phyloP scores from a whole-genome alignment of 257 asterid species.

The Ilex asprella region DNA sequence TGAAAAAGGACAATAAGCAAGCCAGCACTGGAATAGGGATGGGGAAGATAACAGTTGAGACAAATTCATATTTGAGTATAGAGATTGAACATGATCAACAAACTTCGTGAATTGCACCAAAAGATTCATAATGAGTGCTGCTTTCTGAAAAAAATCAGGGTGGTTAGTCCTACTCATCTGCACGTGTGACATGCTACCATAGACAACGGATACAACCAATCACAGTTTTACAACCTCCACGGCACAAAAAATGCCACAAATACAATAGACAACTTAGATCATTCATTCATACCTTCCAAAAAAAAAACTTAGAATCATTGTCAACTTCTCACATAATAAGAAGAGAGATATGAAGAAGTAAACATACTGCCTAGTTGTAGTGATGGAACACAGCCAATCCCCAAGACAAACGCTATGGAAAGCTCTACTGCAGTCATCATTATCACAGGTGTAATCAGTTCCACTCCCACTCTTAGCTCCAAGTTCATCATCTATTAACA shows the following conservation, averaged over 20 bases:
- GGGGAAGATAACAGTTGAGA: not conserved
- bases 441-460: slow-evolving; percentile 71
- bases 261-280: not conserved
- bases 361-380: slow-evolving; percentile 79
- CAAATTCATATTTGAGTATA: too few relatives aligned
- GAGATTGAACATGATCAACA: not conserved
- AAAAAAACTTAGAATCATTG: not conserved
- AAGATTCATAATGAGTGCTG: too few relatives aligned
- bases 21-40: not conserved
- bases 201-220: not conserved
- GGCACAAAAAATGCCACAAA: not conserved
- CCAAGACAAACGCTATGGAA: slow-evolving; percentile 74
- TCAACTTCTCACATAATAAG: not conserved
- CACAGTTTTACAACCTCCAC: not conserved
- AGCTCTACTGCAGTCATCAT: slow-evolving; percentile 54
- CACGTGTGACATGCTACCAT: not conserved
- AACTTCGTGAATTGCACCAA: not conserved
- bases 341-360: not conserved
- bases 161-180: not conserved
- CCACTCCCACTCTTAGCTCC: slow-evolving; percentile 68
- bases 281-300: too few relatives aligned
- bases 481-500: slow-evolving; percentile 67
- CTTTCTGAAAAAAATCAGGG: not conserved
- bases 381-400: slow-evolving; percentile 81
- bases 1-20: too few relatives aligned